phyloP scores from a whole-genome alignment of 2,329 filamentous ascomycete genomes.

The Cladophialophora bantiana region DNA sequence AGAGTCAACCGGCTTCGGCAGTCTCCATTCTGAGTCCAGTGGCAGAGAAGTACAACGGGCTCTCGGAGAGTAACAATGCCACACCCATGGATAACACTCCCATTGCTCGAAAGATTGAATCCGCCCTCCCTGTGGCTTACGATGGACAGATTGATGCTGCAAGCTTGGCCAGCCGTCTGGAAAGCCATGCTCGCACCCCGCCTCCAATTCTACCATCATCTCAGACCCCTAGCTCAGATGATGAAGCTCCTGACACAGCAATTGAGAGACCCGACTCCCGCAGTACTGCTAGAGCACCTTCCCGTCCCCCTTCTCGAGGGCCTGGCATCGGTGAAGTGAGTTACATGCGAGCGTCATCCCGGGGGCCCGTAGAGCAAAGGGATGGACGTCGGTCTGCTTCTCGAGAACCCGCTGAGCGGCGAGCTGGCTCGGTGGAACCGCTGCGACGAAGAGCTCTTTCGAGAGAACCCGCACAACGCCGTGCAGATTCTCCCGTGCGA shows the following conservation, averaged over 20 bases:
- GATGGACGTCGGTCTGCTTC: constrained; percentile 26
- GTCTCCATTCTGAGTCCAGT: constrained; percentile 35
- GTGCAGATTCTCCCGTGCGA: constrained; percentile 13
- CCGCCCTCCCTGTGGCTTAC: neutral
- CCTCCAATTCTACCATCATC: constrained; percentile 13
- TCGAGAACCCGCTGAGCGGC: constrained; percentile 21
- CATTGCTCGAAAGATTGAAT: constrained; percentile 17
- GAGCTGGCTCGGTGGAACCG: constrained; percentile 24
- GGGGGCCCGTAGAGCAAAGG: constrained; percentile 6
- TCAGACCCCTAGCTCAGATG: constrained; percentile 21
- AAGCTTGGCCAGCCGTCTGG: constrained; percentile 18
- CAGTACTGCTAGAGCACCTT: constrained; percentile 7
- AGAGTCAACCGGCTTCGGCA: constrained; percentile 33
- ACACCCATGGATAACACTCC: constrained; percentile 33
- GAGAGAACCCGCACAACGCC: constrained; percentile 9
- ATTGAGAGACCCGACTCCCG: constrained; percentile 18
- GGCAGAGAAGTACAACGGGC: constrained; percentile 31
- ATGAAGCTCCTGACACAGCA: constrained; percentile 15
- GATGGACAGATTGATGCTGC: constrained; percentile 17
- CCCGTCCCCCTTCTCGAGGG: constrained; percentile 31
- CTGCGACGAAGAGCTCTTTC: constrained; percentile 21
- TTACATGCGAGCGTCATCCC: constrained; percentile 30
- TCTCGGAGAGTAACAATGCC: constrained; percentile 31
- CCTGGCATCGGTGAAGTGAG: constrained; percentile 31
- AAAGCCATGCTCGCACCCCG: constrained; percentile 11